Conservation (phyloP, 2,329 filamentous ascomycete genomes). For the Capronia americana region DNA sequence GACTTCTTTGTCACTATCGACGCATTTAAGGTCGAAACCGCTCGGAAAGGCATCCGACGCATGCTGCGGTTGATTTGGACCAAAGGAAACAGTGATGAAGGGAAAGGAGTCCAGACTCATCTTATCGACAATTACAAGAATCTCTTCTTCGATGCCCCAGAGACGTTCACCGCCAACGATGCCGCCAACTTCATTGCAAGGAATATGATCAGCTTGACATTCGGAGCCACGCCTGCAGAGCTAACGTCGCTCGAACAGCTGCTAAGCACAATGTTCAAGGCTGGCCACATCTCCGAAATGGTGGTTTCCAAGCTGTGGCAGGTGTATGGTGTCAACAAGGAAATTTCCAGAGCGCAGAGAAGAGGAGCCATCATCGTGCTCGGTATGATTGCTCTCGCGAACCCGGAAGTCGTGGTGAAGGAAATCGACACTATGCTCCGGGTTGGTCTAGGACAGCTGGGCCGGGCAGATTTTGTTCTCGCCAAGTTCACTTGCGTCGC, state of each 20-base stretch:
- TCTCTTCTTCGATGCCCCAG: constrained; percentile 94
- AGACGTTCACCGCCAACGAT: constrained; percentile 84
- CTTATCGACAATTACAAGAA: constrained; percentile 96
- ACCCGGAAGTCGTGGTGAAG: constrained; percentile 88
- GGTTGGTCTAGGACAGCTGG: constrained; percentile 82
- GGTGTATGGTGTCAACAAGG: constrained; percentile 91
- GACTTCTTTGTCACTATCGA: constrained; percentile 96
- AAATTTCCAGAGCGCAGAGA: constrained; percentile 89
- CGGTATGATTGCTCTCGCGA: constrained; percentile 93
- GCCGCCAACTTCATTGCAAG: constrained; percentile 93
- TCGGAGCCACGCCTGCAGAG: constrained; percentile 92
- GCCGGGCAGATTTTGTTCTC: constrained; percentile 80
- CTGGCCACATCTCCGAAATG: constrained; percentile 80
- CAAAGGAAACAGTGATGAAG: constrained; percentile 98
- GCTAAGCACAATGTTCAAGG: constrained; percentile 96
- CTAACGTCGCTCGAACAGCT: constrained; percentile 94
- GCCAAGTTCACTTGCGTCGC: constrained; percentile 97
- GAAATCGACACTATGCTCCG: constrained; percentile 95
- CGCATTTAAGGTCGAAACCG: constrained; percentile 93
- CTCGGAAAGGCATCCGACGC: constrained; percentile 87
- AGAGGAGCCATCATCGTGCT: constrained; percentile 94
- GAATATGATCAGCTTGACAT: constrained; percentile 99
- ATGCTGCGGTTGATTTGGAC: constrained; percentile 99
- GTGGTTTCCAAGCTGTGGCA: constrained; percentile 96
- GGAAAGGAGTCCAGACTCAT: constrained; percentile 95